Evolutionary conservation across 1,139 yeast species (phyloP), one percentile per base, ranked within the genome.

Genomic region (Yamadazyma triangularis): DNA sequence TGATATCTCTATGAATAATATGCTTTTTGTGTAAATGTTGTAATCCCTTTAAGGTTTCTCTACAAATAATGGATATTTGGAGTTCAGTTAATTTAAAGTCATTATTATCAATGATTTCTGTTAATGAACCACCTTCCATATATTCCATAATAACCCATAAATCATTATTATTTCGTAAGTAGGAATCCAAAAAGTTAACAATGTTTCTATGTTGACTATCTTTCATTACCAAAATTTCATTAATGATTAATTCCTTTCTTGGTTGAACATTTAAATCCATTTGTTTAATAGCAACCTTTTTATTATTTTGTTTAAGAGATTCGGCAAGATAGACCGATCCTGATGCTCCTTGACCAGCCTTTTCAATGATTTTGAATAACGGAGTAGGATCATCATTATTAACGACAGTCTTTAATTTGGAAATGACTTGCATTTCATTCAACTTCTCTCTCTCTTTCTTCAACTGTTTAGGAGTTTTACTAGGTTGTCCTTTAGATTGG

Each of bases 261-360:
- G 96, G 95, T 61, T 93, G 98, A 38, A 84, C 83, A 39, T 85
- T 86, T 37, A 91, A 64, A 50, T 89, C 93, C 91, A 91, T 91
- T 61, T 91, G 97, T 57, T 91, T 91, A 42, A 91, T 87, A 8
- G 99, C 99, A 29, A 82, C 85, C 55, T 59, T 77, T 38, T 45
- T 57, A 42, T 56, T 49, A 15, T 45, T 45, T 28, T 53, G 52
- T 10, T 55, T 51, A 37, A 79, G 59, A 23, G 87, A 76, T 47
- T 79, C 77, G 0, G 97, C 98, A 33, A 91, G 72, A 51, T 86
- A 93, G 14, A 93, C 99, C 2, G 91, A 84, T 12, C 99, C 99
- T 39, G 91, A 79, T 1, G 98, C 99, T 48, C 99, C 99, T 62
- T 93, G 98, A n/a, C 99, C 99, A 3, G 96, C 95, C 52, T 88